Evolutionary conservation across 2,329 filamentous ascomycete species (phyloP), one percentile per base, ranked within the genome.

Genomic region (Pseudomassariella vexata): DNA sequence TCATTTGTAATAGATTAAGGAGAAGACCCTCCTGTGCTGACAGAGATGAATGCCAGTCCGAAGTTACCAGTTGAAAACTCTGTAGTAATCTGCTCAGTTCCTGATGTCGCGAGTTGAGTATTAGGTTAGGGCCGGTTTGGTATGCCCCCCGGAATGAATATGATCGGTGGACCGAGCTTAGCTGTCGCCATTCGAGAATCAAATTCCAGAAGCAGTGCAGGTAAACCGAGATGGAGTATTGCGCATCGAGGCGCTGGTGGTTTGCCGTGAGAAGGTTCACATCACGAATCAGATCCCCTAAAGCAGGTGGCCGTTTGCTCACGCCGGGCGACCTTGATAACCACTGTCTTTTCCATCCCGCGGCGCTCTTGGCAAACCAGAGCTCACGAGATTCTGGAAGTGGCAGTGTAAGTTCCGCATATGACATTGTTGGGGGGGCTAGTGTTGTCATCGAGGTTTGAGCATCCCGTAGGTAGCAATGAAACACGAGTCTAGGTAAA

Each of bases 401-500:
- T 2, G 80, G 79, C 3, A 85, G 57, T 4, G 73, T 73, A 29
- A 86, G 58, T 45, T 86, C 82, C 1, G 78, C 68, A 45, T 84
- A 86, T 0, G 80, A 82, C 41, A 85, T 74, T 14, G 76, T 60
- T 0, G 79, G 77, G 37, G 73, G 79, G 15, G 72, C 76, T 33
- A 82, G 62, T 4, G 82, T 65, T 2, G 76, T 74, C 60, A 86
- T 80, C 3, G 82, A 83, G 4, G 73, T 67, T 38, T 84, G 77
- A 0, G 77, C 66, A 45, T 86, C 82, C 35, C 79, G 69, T 5
- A 80, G 55, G 42, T 82, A 82, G 10, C 74, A 60, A 47, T 81
- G 76, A 37, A 82, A 78, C 3, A 75, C 73, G 3, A 87, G 69
- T 21, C 72, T 71, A 9, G 24, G 6, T 6, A 15, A 19, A 39